Evolutionary conservation across 2,329 filamentous ascomycete genomes (phyloP).

Genomic region (Talaromyces marneffei): DNA sequence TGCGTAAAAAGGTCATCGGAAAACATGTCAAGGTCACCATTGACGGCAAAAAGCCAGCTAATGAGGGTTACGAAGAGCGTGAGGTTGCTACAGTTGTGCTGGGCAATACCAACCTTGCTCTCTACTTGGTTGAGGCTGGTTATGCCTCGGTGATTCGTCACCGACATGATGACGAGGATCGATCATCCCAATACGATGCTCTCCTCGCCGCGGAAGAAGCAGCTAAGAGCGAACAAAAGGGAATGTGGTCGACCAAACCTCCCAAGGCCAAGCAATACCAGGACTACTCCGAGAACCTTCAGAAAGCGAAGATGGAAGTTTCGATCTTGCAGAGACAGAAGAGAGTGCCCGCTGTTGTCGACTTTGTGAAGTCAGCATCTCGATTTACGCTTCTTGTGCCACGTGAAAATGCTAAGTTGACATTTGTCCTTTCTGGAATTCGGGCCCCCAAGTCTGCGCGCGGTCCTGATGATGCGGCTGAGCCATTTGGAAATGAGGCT

Average conservation of each 20-base stretch:
- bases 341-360: constrained; percentile 86
- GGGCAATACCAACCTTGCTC: constrained; percentile 79
- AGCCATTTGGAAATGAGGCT: constrained; percentile 93
- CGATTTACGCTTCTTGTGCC: constrained; percentile 89
- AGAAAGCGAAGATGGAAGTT: constrained; percentile 93
- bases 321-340: constrained; percentile 83
- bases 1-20: constrained; percentile 88
- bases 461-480: constrained; percentile 70
- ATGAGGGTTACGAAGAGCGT: constrained; percentile 85
- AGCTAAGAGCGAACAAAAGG: constrained; percentile 82
- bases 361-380: constrained; percentile 96
- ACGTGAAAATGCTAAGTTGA: constrained; percentile 88
- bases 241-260: constrained; percentile 89
- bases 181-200: constrained; percentile 84
- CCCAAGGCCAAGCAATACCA: constrained; percentile 75
- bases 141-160: constrained; percentile 93
- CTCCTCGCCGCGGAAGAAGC: constrained; percentile 41
- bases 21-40: constrained; percentile 88
- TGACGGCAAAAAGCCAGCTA: constrained; percentile 84
- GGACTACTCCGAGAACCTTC: constrained; percentile 85
- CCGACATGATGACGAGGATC: constrained; percentile 87
- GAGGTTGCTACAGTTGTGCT: constrained; percentile 85
- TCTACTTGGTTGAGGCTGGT: constrained; percentile 82
- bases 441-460: constrained; percentile 82
- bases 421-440: constrained; percentile 88